Evolutionary conservation across 345 rosid species (phyloP), one percentile per base, ranked within the genome.

Genomic region (Populus nigra): DNA sequence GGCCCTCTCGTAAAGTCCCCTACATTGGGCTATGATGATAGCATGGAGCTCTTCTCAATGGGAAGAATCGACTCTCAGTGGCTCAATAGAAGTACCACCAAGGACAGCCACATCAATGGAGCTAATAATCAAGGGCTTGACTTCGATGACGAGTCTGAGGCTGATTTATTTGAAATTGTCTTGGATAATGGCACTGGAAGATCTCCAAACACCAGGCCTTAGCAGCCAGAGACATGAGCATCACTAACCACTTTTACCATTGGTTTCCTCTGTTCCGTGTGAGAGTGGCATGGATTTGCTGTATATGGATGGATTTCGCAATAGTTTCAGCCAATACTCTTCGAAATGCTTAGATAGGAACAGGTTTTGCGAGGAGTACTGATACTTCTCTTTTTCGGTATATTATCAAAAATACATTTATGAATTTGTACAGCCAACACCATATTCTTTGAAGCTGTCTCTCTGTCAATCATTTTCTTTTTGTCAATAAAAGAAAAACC

Each of bases 11-110:
- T 50, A 33, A 86, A 79, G 23, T 83, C 90, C 33, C 85, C 94
- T 8, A 82, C 91, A 71, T 68, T 89, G 47, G 84, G 87, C 10
- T 82, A 86, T 20, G 98, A 89, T 25, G 97, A 94, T 35, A 92
- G 98, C 78, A 90, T 80, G 83, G 97, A 92, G 81, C 88, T 94
- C 1, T 94, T 94, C 77, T 94, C 98, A 22, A 94, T 92, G 88
- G 97, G 97, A 67, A 94, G 97, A 83, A 87, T 94, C 13, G 96
- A 94, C 72, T 85, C 98, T 15, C 93, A 89, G 57, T 93, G 96
- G 94, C 83, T 91, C 65, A 84, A 84, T 77, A 73, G 93, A 69
- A 73, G 85, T 71, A 62, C 82, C 36, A 82, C 83, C 27, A 88
- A 80, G 70, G 81, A 83, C 65, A 84, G 82, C 73, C 83, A 80